Base-by-base conservation (phyloP, 2,329 filamentous ascomycete genomes). In the Aspergillus thermomutatus region DNA sequence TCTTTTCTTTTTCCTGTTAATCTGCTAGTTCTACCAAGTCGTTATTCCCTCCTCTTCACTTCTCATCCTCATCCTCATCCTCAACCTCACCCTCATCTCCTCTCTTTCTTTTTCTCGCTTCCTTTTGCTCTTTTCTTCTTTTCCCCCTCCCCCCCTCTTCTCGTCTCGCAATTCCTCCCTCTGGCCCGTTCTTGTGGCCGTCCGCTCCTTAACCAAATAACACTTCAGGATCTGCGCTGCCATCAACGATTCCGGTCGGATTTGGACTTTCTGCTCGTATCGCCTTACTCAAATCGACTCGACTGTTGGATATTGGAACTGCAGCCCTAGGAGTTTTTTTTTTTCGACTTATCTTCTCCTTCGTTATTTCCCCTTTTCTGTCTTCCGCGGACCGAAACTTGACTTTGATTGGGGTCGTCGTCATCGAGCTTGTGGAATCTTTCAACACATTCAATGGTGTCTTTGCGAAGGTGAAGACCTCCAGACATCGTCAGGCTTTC, bases 131-230 rank as follows among this genome's bases (percentile, higher is more conserved):
- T 47, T 59, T 58, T 58, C 55, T 23, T 56, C 55, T 53, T 46
- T 51, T 56, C 47, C 51, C 31, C 50, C 52, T 50, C 50, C 53
- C 59, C 53, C 54, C 45, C 49, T 55, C 45, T 48, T 50, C 58
- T 52, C 48, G 40, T 54, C 52, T 55, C 57, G 52, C 57, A 31
- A 43, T 48, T 28, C 50, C 55, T 48, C 56, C 53, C 50, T 55
- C 28, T 65, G 69, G 68, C 64, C 69, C 65, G 55, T 63, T 52
- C 56, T 68, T 61, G 69, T 72, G 71, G 71, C 70, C 71, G 71
- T 74, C 71, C 71, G 69, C 66, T 74, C 71, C 66, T 74, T 74
- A 72, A 56, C 52, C 49, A 50, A 48, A 53, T 40, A 52, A 50
- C 41, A 52, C 52, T 46, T 48, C 50, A 31, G n/a, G 56, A 52